A percentile compares a stretch with the other conserved stretches of the same genome.
Conservation (phyloP, 352 stramenopile species). For the Phytophthora megakarya region DNA sequence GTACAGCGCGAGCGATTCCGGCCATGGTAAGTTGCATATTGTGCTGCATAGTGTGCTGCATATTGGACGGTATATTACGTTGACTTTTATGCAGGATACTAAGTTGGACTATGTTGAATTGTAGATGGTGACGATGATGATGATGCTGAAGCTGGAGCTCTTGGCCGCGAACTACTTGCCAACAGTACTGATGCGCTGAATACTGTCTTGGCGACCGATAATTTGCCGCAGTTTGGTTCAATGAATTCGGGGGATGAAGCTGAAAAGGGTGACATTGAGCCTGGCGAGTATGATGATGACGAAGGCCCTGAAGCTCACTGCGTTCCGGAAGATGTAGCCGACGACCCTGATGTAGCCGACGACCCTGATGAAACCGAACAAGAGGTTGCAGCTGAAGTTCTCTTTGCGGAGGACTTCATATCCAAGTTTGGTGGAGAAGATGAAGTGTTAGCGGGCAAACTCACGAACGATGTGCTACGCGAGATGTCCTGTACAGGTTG, state of each 20-base stretch:
- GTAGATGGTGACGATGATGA: conserved; percentile 3
- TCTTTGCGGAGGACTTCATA: conserved; percentile 18
- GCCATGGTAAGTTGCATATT: conserved; percentile 1
- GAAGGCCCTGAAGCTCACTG: neutral
- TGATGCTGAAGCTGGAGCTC: neutral
- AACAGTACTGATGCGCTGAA: conserved; percentile 13
- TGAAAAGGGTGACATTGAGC: conserved; percentile 12
- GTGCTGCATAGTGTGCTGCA: conserved; percentile 15
- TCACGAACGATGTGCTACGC: conserved; percentile 11
- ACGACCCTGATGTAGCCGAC: too few relatives aligned
- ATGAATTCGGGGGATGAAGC: conserved; percentile 25
- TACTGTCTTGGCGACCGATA: neutral
- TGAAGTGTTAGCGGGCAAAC: conserved; percentile 14
- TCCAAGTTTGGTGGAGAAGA: conserved; percentile 8
- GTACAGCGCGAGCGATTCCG: neutral
- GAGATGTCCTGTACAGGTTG: conserved; percentile 4
- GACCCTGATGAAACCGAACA: conserved; percentile 6
- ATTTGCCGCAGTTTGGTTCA: neutral
- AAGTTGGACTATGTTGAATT: neutral
- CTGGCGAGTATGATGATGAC: conserved; percentile 3
- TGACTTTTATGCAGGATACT: conserved; percentile 10
- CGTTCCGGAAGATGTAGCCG: neutral
- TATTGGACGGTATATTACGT: conserved; percentile 9
- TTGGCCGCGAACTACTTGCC: conserved; percentile 1
- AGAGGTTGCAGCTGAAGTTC: conserved; percentile 2